These are phyloP conservation scores for Picea abies DNA, from an alignment of 83 land plant species.

Conservation along the genomic window DNA sequence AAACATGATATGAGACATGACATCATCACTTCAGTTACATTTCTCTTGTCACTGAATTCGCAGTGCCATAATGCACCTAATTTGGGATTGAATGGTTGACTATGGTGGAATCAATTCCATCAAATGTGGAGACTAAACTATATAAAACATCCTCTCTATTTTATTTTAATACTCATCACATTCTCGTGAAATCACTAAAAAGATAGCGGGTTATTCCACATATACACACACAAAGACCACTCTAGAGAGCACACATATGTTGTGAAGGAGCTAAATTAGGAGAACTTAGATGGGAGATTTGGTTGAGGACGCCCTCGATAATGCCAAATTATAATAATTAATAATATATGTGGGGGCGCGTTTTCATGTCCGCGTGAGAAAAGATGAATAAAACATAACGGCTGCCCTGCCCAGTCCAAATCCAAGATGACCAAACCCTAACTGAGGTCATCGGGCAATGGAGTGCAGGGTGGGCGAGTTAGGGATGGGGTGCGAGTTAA, in stretches of 20 bases:
- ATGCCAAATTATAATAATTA: not conserved
- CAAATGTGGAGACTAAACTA: too few relatives aligned
- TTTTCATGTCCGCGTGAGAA: conserved; percentile 11
- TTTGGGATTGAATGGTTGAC: too few relatives aligned
- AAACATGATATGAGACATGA: too few relatives aligned
- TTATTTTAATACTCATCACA: not conserved
- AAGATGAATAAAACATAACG: not conserved
- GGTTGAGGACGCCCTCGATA: not conserved
- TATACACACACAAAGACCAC: too few relatives aligned
- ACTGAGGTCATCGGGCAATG: not conserved
- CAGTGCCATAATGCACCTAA: too few relatives aligned
- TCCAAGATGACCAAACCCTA: not conserved
- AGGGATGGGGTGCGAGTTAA: conserved; percentile 1
- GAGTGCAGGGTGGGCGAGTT: not conserved
- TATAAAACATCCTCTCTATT: too few relatives aligned
- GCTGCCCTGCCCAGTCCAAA: conserved; percentile 6
- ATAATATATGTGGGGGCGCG: not conserved
- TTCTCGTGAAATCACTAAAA: conserved; percentile 4
- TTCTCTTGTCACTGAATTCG: too few relatives aligned
- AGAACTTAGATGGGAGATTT: not conserved
- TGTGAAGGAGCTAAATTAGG: not conserved
- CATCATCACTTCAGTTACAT: too few relatives aligned
- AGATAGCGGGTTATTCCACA: not conserved
- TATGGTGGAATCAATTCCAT: too few relatives aligned
- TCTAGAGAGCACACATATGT: not conserved